phyloP scores from a whole-genome alignment of 805 yeast genomes.

The Candida vartiovaarae region DNA sequence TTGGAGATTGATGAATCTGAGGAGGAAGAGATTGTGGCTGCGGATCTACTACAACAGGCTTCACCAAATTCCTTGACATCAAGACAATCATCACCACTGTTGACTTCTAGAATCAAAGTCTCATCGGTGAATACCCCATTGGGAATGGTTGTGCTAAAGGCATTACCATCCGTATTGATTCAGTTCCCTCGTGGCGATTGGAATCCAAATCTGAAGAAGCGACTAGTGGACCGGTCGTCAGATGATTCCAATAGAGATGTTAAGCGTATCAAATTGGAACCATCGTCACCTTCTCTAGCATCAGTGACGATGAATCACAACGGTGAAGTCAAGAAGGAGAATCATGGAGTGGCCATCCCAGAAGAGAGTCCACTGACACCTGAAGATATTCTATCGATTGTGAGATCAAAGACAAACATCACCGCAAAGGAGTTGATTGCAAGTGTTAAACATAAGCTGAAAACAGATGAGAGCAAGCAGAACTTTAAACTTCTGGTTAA shows the following conservation, averaged over 20 bases:
- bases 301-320: neutral
- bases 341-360: neutral
- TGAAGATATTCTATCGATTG: conserved; percentile 61
- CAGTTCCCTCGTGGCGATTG: conserved; percentile 78
- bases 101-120: conserved; percentile 30
- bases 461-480: conserved; percentile 56
- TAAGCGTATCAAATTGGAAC: conserved; percentile 36
- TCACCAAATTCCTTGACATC: conserved; percentile 17
- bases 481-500: conserved; percentile 52
- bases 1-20: conserved; percentile 41
- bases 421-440: conserved; percentile 59
- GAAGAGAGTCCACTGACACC: conserved; percentile 47
- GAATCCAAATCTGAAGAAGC: conserved; percentile 54
- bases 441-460: conserved; percentile 54
- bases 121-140: conserved; percentile 39
- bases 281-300: neutral
- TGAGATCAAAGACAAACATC: conserved; percentile 36
- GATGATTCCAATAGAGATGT: conserved; percentile 22
- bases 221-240: conserved; percentile 24
- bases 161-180: conserved; percentile 50
- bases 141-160: conserved; percentile 57
- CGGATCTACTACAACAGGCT: conserved; percentile 25
- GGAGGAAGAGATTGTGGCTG: conserved; percentile 31
- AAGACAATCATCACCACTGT: conserved; percentile 17
- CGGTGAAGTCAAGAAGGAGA: neutral